A percentile compares a stretch with the other conserved stretches of the same genome.
Evolutionary conservation across 257 asterid species (phyloP).

Genomic region (Nicotiana obtusifolia): DNA sequence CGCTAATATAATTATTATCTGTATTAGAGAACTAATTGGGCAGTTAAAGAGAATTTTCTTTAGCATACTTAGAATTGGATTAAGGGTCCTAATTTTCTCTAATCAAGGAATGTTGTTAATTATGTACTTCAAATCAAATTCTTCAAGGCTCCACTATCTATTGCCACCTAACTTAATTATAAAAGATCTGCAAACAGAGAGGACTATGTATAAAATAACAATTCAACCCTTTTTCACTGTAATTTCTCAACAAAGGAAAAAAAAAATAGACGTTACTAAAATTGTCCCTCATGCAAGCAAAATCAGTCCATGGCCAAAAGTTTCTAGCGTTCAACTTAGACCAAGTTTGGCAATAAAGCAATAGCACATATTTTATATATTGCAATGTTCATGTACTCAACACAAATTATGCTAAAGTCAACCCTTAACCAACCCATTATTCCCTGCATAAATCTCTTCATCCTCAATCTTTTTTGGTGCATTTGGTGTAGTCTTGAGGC

Average conservation of each 20-base stretch:
- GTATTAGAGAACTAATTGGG: neutral
- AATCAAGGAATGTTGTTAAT: neutral
- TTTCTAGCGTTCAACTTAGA: constrained; percentile 10
- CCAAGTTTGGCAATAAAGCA: constrained; percentile 53
- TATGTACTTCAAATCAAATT: neutral
- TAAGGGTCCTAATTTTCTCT: neutral
- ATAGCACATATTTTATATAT: constrained; percentile 23
- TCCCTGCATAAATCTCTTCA: constrained; percentile 26
- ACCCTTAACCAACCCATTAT: constrained; percentile 23
- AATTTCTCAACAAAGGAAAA: neutral
- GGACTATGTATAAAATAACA: no score
- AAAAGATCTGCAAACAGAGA: no score
- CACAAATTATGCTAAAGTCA: constrained; percentile 38
- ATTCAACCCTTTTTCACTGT: no score
- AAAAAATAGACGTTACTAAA: neutral
- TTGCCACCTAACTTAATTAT: neutral
- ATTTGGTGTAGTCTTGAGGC: constrained; percentile 12
- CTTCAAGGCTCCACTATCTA: neutral
- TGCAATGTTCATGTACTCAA: constrained; percentile 19
- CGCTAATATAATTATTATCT: neutral
- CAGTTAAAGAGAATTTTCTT: neutral
- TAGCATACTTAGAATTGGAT: neutral
- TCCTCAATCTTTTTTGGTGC: constrained; percentile 18
- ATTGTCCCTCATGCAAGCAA: constrained; percentile 21
- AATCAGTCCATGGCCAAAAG: constrained; percentile 1